Percentiles rank a stretch among this genome's conserved stretches.
Evolutionary conservation across 2,329 filamentous ascomycete species (phyloP).

Genomic region (Karstenula rhodostoma): DNA sequence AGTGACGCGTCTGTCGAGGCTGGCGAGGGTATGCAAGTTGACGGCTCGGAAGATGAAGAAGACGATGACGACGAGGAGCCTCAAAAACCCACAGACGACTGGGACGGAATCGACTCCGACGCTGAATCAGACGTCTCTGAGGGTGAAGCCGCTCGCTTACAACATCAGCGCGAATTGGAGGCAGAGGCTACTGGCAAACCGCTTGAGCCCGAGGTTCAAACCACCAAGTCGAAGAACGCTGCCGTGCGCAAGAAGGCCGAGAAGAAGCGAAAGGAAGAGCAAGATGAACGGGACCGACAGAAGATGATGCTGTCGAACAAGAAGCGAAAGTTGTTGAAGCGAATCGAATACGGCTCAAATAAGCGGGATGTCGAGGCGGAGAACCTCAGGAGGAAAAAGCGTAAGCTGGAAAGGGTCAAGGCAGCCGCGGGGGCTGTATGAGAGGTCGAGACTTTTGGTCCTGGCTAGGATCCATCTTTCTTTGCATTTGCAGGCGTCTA

Average conservation of each 20-base stretch:
- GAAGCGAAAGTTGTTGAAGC: slow-evolving; percentile 96
- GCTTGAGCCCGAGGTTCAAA: slow-evolving; percentile 48
- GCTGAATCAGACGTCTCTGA: slow-evolving; percentile 61
- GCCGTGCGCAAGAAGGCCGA: slow-evolving; percentile 73
- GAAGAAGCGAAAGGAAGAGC: slow-evolving; percentile 68
- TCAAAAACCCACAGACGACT: slow-evolving; percentile 47
- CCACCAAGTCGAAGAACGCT: slow-evolving; percentile 67
- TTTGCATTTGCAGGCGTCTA: slow-evolving; percentile 12
- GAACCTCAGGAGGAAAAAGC: slow-evolving; percentile 85
- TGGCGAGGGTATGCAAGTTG: slow-evolving; percentile 59
- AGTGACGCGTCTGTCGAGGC: slow-evolving; percentile 57
- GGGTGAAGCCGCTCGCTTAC: slow-evolving; percentile 67
- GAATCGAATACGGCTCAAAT: slow-evolving; percentile 95
- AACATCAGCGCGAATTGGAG: slow-evolving; percentile 89
- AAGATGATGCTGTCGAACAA: slow-evolving; percentile 99
- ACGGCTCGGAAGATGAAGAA: slow-evolving; percentile 55
- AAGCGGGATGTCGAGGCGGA: slow-evolving; percentile 91
- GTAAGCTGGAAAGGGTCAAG: slow-evolving; percentile 77
- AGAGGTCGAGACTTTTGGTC: slow-evolving; percentile 24
- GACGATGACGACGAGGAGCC: slow-evolving; percentile 53
- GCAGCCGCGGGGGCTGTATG: slow-evolving; percentile 39
- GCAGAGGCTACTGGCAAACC: slow-evolving; percentile 81
- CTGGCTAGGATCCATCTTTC: slow-evolving; percentile 11
- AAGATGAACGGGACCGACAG: slow-evolving; percentile 87
- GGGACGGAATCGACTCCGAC: slow-evolving; percentile 58